Conservation (phyloP, 2,329 filamentous ascomycete species). For the Incumbomyces lentus region DNA sequence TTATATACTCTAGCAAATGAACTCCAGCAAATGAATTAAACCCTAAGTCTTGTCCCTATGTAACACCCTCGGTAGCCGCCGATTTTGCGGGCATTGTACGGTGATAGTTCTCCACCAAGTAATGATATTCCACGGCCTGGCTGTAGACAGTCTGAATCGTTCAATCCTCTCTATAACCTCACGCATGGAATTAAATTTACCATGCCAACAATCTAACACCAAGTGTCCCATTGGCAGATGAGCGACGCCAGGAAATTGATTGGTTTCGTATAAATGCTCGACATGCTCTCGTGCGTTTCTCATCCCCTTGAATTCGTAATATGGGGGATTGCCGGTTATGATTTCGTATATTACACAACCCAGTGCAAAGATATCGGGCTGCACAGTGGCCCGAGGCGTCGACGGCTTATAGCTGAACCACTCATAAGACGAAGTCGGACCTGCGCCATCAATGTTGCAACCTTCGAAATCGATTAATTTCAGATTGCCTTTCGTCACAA, state of each 20-base stretch:
- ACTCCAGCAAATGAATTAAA: no score
- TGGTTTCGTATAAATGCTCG: constrained; percentile 2
- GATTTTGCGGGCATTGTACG: no score
- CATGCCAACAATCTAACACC: constrained; percentile 6
- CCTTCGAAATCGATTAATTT: constrained; percentile 8
- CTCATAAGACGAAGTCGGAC: constrained; percentile 6
- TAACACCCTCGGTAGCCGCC: no score
- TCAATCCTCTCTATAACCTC: constrained; percentile 7
- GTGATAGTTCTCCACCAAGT: no score
- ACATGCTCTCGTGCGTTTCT: constrained; percentile 4
- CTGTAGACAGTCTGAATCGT: neutral
- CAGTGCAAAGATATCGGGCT: constrained; percentile 20
- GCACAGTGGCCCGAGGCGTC: constrained; percentile 11
- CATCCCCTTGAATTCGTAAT: neutral
- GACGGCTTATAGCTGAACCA: constrained; percentile 17
- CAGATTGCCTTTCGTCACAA: constrained; percentile 5
- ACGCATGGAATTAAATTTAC: constrained; percentile 7
- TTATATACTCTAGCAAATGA: no score
- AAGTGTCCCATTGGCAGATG: constrained; percentile 3
- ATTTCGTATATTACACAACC: constrained; percentile 19
- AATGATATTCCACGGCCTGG: no score
- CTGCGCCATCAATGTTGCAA: constrained; percentile 7
- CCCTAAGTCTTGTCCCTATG: no score
- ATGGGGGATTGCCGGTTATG: constrained; percentile 5
- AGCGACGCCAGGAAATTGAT: constrained; percentile 1